phyloP scores from a whole-genome alignment of 495 filamentous ascomycete genomes.

The Tetracladium setigerum region DNA sequence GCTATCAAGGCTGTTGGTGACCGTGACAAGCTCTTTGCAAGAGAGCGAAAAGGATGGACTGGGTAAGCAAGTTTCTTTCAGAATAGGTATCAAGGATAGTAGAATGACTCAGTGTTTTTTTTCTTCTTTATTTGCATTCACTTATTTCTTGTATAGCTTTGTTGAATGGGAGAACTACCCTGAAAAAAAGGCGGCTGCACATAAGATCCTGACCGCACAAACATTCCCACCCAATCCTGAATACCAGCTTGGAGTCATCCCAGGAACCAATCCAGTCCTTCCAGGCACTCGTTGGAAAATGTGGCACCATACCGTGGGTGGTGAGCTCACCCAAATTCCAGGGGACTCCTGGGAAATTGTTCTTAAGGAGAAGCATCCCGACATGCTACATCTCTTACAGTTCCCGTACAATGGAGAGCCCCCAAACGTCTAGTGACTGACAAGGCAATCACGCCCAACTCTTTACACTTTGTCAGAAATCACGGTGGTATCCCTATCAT shows the following conservation, averaged over 20 bases:
- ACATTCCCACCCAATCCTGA: constrained; percentile 51
- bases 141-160: no score
- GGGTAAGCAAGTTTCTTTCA: no score
- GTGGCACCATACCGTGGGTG: constrained; percentile 55
- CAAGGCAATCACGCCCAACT: constrained; percentile 50
- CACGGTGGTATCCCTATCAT: constrained; percentile 60
- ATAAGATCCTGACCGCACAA: constrained; percentile 47
- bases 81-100: no score
- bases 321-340: constrained; percentile 36
- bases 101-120: no score
- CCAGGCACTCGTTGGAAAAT: constrained; percentile 56
- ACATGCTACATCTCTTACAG: constrained; percentile 62
- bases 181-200: constrained; percentile 51
- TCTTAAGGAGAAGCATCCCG: constrained; percentile 49
- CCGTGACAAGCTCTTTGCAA: constrained; percentile 26
- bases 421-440: constrained; percentile 39
- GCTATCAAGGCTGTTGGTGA: constrained; percentile 27
- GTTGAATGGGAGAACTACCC: constrained; percentile 66
- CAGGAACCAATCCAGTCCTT: constrained; percentile 55
- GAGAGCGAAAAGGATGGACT: constrained; percentile 30
- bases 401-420: constrained; percentile 69
- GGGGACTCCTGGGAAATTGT: constrained; percentile 53
- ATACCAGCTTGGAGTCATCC: constrained; percentile 51
- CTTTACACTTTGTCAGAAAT: constrained; percentile 58
- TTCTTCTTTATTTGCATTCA: no score